Percentiles rank a stretch among this genome's conserved stretches.
Evolutionary conservation across 805 yeast species (phyloP).

Genomic region (Tetrapisispora fleetii): DNA sequence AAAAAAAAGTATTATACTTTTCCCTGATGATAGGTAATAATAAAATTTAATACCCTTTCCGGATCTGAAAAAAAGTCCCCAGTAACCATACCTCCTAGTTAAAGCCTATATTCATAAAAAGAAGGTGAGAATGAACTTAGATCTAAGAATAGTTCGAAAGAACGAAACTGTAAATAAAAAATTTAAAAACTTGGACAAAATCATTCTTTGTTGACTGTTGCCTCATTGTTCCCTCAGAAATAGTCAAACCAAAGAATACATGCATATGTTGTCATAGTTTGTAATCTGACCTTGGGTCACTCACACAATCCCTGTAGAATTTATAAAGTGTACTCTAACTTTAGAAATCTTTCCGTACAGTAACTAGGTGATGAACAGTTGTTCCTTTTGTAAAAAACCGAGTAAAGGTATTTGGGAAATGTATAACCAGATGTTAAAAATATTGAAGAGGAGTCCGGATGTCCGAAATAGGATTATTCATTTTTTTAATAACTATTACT

Average conservation of each 20-base stretch:
- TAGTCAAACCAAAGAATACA: not conserved
- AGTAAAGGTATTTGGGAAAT: too few relatives aligned
- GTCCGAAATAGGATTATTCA: not conserved
- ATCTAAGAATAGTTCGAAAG: not conserved
- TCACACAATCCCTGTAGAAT: not conserved
- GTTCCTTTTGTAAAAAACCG: too few relatives aligned
- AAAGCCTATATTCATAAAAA: not conserved
- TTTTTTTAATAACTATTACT: not conserved
- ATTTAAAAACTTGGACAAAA: not conserved
- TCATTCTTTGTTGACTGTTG: not conserved
- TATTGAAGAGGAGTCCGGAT: not conserved
- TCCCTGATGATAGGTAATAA: too few relatives aligned
- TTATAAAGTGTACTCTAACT: not conserved
- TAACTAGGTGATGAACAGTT: not conserved
- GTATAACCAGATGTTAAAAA: too few relatives aligned
- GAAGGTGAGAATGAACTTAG: not conserved
- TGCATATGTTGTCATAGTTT: not conserved
- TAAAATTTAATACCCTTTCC: too few relatives aligned
- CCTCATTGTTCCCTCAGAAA: not conserved
- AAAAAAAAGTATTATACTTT: too few relatives aligned
- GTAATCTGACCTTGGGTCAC: not conserved
- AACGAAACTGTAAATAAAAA: not conserved
- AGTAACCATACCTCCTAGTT: too few relatives aligned
- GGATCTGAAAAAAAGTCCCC: too few relatives aligned
- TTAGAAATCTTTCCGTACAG: not conserved